Conservation (phyloP, 2,329 filamentous ascomycete species). For the Arachnomyces sp. region DNA sequence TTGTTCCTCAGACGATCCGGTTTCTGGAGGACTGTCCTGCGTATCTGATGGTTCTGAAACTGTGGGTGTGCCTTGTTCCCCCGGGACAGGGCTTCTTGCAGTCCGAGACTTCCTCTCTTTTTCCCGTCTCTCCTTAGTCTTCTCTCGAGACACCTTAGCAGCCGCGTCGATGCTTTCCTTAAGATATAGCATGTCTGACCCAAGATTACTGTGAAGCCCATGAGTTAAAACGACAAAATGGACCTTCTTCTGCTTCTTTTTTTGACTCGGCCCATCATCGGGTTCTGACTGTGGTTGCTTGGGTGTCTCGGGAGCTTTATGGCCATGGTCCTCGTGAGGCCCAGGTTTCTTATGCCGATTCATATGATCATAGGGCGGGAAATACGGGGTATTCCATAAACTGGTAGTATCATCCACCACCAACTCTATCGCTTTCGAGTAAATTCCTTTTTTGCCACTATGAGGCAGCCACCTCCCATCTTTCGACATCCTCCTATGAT, state of each 20-base stretch:
- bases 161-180: constrained; percentile 94
- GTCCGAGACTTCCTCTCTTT: constrained; percentile 23
- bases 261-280: constrained; percentile 19
- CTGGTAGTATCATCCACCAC: constrained; percentile 80
- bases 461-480: constrained; percentile 48
- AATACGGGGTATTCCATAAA: constrained; percentile 83
- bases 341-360: constrained; percentile 34
- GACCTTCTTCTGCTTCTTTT: constrained; percentile 63
- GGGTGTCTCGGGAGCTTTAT: constrained; percentile 12
- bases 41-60: not conserved
- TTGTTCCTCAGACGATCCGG: constrained; percentile 8
- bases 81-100: constrained; percentile 2
- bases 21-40: constrained; percentile 4
- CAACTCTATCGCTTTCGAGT: constrained; percentile 70
- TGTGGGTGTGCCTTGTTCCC: not conserved
- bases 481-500: constrained; percentile 58
- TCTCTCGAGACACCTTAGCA: constrained; percentile 63
- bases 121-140: constrained; percentile 53
- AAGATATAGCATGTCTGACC: constrained; percentile 91
- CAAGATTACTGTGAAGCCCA: constrained; percentile 89
- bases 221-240: constrained; percentile 91
- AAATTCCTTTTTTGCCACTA: constrained; percentile 66
- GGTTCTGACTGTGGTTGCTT: constrained; percentile 6
- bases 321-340: constrained; percentile 2
- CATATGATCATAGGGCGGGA: constrained; percentile 55